Base-by-base conservation (phyloP, 768 basidiomycete genomes). In the Boletales sp. region DNA sequence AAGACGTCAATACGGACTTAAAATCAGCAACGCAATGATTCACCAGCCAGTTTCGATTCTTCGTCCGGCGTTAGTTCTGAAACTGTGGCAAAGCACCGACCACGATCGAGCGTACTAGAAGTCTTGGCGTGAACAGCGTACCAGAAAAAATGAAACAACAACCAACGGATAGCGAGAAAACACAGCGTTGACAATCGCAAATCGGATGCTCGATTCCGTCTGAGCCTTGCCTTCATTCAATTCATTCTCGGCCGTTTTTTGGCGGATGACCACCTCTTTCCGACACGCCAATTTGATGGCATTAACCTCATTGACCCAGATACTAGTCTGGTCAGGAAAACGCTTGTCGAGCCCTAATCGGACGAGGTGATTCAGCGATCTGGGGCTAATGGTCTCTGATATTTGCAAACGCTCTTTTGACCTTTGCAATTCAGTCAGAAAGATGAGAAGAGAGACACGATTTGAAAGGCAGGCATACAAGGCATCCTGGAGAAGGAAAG, bases 261-360 rank as follows among this genome's bases (percentile, higher is more conserved):
- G 25, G n/a, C 45, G 52, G 43, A 45, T 37, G 11, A 35, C 41
- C 30, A 43, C 17, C 8, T 47, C 45, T 10, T 54, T 51, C 25
- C 8, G 35, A 14, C 0, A 19, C 0, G 46, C 34, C 5, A 2
- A 30, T 35, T 15, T 49, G 11, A 66, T 52, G 13, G 48, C 14
- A 3, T 21, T 42, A 3, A 66, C 39, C n/a, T 56, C 47, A 35
- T 50, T 54, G 21, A 36, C 21, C 68, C 68, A 73, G 3, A 60
- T 53, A 6, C 39, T 30, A 34, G 63, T 61, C 9, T 57, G 57
- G 0, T 48, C 44, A 12, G 63, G 60, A 31, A 59, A 71, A 42
- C 71, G 67, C 18, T 57, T 59, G n/a, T 28, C 21, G 9, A 74
- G 64, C 0, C 70, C 74, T 18, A 62, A 34, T 12, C 59, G 55